A percentile compares a stretch with the other conserved stretches of the same genome.
Conservation (phyloP, 495 filamentous ascomycete species). For the Podospora pseudocomata region DNA sequence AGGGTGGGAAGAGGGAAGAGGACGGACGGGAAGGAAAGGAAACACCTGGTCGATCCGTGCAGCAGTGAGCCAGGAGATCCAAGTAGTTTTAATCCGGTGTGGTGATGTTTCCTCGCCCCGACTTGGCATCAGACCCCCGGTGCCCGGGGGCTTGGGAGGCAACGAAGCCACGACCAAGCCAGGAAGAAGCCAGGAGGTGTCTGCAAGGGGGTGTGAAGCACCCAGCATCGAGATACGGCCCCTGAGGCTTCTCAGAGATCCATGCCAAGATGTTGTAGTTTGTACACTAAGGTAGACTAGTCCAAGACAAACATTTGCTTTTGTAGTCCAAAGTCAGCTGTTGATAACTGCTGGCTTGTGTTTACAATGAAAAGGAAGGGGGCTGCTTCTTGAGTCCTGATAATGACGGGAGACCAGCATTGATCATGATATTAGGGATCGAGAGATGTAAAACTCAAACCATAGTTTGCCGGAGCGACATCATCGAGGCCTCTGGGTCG, state of each 20-base stretch:
- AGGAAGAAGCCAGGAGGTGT: not conserved
- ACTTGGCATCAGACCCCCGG: slow-evolving; percentile 9
- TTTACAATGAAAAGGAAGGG: not conserved
- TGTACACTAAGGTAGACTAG: too few relatives aligned
- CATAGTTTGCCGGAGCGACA: not conserved
- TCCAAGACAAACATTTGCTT: not conserved
- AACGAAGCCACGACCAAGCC: not conserved
- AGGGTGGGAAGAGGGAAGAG: not conserved
- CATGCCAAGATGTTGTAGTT: not conserved
- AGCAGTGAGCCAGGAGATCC: slow-evolving; percentile 10
- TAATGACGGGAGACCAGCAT: not conserved
- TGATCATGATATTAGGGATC: not conserved
- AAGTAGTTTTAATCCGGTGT: slow-evolving; percentile 8
- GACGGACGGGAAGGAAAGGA: slow-evolving; percentile 1
- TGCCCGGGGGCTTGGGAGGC: not conserved
- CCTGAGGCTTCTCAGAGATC: not conserved
- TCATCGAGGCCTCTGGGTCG: not conserved
- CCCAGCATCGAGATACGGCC: not conserved
- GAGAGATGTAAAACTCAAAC: not conserved
- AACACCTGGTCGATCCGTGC: slow-evolving; percentile 12
- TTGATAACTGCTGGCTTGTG: not conserved
- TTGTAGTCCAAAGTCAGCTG: too few relatives aligned
- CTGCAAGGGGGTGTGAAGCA: not conserved
- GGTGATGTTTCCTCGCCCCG: slow-evolving; percentile 12
- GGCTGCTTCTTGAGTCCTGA: not conserved